Base-by-base conservation (phyloP, 306 rosid genomes). In the Cyclanthera cordifolia region DNA sequence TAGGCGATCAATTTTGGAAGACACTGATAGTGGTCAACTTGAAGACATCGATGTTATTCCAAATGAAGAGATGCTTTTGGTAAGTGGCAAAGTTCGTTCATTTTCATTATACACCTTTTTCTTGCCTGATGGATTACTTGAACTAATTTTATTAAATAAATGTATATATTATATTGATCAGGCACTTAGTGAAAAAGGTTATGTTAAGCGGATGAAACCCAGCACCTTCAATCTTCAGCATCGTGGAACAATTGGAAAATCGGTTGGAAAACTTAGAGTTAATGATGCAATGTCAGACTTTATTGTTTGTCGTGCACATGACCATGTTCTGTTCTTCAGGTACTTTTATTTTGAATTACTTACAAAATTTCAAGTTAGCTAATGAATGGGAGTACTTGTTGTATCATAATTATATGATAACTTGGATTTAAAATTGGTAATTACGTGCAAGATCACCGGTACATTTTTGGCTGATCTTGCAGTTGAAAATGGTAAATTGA, bases 221-320 rank as follows among this genome's bases (percentile, higher is more conserved):
- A 76, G 54, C 76, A 93, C 94, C 70, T 93, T 93, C 77, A 93
- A 79, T 86, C 88, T 88, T 53, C 99, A 93, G 76, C 71, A 79
- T 80, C 96, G 99, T 72, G 99, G 99, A 48, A 93, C 99, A 73
- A 90, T 93, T 63, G 99, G 99, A 73, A 93, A 93, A 86, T 93
- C 99, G 74, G 96, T 93, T 37, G 99, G 99, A 68, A 93, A 93
- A 77, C 81, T 93, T 79, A 86, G 90, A 82, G 95, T 90, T 61
- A 88, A 93, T 11, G 99, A 93, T 82, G 79, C 95, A 17, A 93
- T 90, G 96, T 85, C 99, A 52, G 99, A 93, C 83, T 93, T 93
- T 77, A 85, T 87, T 6, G 96, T 90, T 69, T 93, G 99, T 74
- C 93, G 52, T 3, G 91, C 99, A 10, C 99, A 93, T 54, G 99